A percentile compares a stretch with the other conserved stretches of the same genome.
Evolutionary conservation across 495 filamentous ascomycete species (phyloP).

Genomic region (Xylaria palmicola): DNA sequence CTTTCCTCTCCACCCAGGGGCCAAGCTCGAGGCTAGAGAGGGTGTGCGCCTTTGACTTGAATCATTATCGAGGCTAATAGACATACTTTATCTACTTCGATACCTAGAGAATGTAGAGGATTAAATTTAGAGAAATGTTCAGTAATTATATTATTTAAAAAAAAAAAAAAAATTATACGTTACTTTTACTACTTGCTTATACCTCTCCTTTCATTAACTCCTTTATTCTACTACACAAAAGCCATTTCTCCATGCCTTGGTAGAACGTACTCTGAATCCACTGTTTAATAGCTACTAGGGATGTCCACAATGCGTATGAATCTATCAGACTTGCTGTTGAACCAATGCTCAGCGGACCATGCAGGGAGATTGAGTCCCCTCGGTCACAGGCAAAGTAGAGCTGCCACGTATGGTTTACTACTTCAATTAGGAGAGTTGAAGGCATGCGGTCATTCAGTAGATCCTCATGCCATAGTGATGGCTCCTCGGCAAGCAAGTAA

Average conservation of each 20-base stretch:
- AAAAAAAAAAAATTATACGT: too few species aligned
- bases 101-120: too few species aligned
- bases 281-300: not conserved
- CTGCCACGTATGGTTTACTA: not conserved
- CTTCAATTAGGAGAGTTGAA: not conserved
- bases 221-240: too few species aligned
- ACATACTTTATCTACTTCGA: too few species aligned
- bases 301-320: not conserved
- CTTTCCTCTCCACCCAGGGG: not conserved
- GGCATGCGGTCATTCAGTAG: not conserved
- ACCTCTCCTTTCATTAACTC: too few species aligned
- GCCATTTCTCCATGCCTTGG: not conserved
- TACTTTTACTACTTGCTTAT: too few species aligned
- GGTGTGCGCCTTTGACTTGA: slow-evolving; percentile 10
- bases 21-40: not conserved
- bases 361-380: not conserved
- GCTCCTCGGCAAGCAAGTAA: not conserved
- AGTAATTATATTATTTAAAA: too few species aligned
- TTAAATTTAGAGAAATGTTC: too few species aligned
- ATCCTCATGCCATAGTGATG: too few species aligned
- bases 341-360: not conserved
- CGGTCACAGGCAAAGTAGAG: not conserved
- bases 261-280: not conserved
- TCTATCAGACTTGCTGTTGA: not conserved
- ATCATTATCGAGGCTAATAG: not conserved